A percentile compares a stretch with the other conserved stretches of the same genome.
phyloP scores from a whole-genome alignment of 2,329 filamentous ascomycete genomes.

The Hymenoscyphus salicellus region DNA sequence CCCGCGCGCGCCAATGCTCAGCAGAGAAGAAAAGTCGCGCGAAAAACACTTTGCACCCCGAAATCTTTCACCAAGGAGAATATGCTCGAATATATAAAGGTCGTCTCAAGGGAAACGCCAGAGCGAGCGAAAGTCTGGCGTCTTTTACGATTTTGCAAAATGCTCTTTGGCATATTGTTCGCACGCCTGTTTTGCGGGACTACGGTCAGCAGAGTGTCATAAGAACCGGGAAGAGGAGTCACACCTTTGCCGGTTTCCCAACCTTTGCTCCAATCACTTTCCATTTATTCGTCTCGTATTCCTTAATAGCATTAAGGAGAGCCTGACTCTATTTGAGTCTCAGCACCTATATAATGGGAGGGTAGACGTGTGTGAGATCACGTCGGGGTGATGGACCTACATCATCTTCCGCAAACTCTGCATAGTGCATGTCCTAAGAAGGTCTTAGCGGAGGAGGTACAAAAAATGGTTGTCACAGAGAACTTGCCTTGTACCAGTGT shows the following conservation, averaged over 20 bases:
- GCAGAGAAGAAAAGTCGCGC: neutral
- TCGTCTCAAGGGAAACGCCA: neutral
- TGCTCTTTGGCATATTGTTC: slow-evolving; percentile 97
- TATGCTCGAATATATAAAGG: neutral
- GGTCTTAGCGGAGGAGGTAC: slow-evolving; percentile 16
- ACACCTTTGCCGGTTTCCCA: slow-evolving; percentile 91
- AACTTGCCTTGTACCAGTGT: slow-evolving; percentile 91
- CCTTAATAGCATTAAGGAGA: slow-evolving; percentile 90
- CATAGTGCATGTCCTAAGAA: slow-evolving; percentile 93
- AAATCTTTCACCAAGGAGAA: slow-evolving; percentile 5
- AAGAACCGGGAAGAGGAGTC: slow-evolving; percentile 12
- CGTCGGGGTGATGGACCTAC: slow-evolving; percentile 46
- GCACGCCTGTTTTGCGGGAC: slow-evolving; percentile 58
- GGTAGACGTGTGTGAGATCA: slow-evolving; percentile 4
- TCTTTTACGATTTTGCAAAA: slow-evolving; percentile 47
- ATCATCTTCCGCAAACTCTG: slow-evolving; percentile 96
- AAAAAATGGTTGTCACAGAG: neutral
- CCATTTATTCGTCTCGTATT: slow-evolving; percentile 99
- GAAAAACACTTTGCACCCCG: neutral
- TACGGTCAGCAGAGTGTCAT: neutral
- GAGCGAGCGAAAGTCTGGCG: neutral
- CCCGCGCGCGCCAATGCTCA: slow-evolving; percentile 2
- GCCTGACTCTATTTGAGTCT: slow-evolving; percentile 45
- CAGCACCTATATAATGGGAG: slow-evolving; percentile 19
- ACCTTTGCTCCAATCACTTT: slow-evolving; percentile 96